A percentile compares a stretch with the other conserved stretches of the same genome.
Evolutionary conservation across 176 grass and related monocot species (phyloP).

Genomic region (Carex kokanica): DNA sequence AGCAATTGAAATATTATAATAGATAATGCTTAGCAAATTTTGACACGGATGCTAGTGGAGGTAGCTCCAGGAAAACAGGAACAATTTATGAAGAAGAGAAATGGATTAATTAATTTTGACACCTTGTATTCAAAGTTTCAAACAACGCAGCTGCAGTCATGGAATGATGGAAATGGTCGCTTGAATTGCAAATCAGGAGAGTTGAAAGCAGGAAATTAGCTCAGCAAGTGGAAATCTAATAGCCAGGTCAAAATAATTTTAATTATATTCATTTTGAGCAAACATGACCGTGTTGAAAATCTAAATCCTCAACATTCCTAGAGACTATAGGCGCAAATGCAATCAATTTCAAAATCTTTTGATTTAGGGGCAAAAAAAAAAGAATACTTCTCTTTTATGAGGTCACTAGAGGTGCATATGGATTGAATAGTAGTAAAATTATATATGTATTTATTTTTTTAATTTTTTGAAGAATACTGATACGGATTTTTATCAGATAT

Average conservation of each 20-base stretch:
- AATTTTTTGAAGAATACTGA: no score
- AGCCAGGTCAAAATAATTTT: no score
- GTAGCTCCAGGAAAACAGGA: background rate
- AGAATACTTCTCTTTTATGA: no score
- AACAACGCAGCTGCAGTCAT: background rate
- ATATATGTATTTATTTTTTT: no score
- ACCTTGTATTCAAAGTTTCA: background rate
- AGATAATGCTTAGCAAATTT: background rate
- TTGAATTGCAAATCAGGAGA: no score
- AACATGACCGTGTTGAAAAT: background rate
- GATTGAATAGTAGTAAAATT: no score
- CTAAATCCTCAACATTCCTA: background rate
- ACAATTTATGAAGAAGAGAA: background rate
- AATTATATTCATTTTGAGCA: background rate
- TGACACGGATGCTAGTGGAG: background rate
- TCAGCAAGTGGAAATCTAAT: constrained; percentile 2
- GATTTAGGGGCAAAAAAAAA: no score
- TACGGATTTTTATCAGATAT: no score
- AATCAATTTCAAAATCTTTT: background rate
- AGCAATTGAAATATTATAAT: background rate
- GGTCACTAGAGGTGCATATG: no score
- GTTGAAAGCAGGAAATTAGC: background rate
- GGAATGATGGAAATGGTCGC: no score
- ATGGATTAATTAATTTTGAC: background rate
- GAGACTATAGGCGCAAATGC: no score